Conservation (phyloP, 345 rosid genomes). For the Laguncularia racemosa region DNA sequence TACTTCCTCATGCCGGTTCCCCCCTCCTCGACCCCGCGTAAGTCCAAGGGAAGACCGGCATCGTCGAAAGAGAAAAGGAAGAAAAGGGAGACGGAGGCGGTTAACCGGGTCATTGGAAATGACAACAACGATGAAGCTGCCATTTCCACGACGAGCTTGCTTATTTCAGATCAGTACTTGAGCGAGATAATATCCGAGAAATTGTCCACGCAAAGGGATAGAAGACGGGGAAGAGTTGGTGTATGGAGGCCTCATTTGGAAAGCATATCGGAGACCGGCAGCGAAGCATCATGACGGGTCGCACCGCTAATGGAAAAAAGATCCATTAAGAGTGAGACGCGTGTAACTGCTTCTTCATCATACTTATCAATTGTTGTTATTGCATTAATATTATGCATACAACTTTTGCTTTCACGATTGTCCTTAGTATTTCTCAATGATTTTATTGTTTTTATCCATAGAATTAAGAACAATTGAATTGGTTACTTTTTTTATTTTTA, state of each 20-base stretch:
- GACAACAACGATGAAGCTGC: slow-evolving; percentile 12
- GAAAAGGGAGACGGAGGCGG: not conserved
- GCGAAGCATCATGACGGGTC: too few species aligned
- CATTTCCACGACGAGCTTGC: slow-evolving; percentile 16
- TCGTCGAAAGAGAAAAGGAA: slow-evolving; percentile 19
- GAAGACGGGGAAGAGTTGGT: slow-evolving; percentile 77
- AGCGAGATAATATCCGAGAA: slow-evolving; percentile 89
- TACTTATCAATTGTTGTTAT: too few species aligned
- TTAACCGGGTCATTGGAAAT: not conserved
- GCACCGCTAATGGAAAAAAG: not conserved
- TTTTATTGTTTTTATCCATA: too few species aligned
- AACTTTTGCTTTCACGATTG: too few species aligned
- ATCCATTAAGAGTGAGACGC: too few species aligned
- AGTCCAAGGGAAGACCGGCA: slow-evolving; percentile 11
- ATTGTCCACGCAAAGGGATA: slow-evolving; percentile 64
- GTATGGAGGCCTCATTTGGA: slow-evolving; percentile 97
- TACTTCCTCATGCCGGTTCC: slow-evolving; percentile 81
- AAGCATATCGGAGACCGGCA: slow-evolving; percentile 55
- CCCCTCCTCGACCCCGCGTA: slow-evolving; percentile 21
- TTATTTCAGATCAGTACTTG: slow-evolving; percentile 72
- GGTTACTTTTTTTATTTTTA: too few species aligned
- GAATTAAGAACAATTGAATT: too few species aligned
- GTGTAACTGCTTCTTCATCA: too few species aligned
- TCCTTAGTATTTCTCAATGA: too few species aligned
- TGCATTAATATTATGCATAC: too few species aligned